Conservation (phyloP, 768 basidiomycete species). For the Neoboletus subvelutipes region DNA sequence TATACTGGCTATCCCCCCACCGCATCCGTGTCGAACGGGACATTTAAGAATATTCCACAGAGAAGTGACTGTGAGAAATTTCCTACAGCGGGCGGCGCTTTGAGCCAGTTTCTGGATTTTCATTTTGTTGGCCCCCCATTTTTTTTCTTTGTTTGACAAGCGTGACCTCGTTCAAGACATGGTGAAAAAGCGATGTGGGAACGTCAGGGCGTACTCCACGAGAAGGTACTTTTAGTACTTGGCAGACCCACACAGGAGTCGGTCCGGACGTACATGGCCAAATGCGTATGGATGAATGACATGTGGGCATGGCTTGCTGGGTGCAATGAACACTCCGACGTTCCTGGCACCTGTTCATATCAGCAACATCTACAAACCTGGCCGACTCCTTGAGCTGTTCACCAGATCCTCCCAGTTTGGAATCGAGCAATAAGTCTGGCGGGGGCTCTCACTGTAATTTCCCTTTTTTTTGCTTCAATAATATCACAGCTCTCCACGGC, state of each 20-base stretch:
- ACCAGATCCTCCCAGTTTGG: not conserved
- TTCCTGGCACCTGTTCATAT: slow-evolving; percentile 8
- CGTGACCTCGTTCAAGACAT: not conserved
- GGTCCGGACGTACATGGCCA: slow-evolving; percentile 7
- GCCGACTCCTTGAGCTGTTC: not conserved
- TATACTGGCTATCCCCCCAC: slow-evolving; percentile 6
- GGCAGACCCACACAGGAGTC: slow-evolving; percentile 1
- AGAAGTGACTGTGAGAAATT: slow-evolving; percentile 21
- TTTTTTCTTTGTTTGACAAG: slow-evolving; percentile 7
- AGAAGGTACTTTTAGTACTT: not conserved
- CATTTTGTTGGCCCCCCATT: not conserved
- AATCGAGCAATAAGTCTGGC: not conserved
- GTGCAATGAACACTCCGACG: slow-evolving; percentile 5
- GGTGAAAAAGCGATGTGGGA: not conserved
- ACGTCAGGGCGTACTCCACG: not conserved
- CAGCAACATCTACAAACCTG: not conserved
- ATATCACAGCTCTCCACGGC: not conserved
- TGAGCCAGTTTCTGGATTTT: slow-evolving; percentile 1
- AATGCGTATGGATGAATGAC: not conserved
- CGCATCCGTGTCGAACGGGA: slow-evolving; percentile 26
- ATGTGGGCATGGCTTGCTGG: not conserved
- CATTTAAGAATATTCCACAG: slow-evolving; percentile 13
- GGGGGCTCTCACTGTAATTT: not conserved
- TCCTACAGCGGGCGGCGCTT: not conserved
- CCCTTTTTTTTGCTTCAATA: not conserved